Conservation (phyloP, 2,329 filamentous ascomycete species). For the Penicillium sp. region DNA sequence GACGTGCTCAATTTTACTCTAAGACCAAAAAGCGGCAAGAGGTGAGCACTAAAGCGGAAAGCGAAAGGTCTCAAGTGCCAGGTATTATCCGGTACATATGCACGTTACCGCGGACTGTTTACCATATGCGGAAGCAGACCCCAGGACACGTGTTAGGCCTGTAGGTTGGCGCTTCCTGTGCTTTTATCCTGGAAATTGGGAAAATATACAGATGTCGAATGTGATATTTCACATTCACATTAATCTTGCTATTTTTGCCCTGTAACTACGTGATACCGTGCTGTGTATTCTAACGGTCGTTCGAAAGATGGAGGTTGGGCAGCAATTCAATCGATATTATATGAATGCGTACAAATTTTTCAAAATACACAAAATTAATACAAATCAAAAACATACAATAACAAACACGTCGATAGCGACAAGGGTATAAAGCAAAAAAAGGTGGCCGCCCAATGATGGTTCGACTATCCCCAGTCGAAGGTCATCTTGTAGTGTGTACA, state of each 20-base stretch:
- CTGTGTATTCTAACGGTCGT: background rate
- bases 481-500: conserved; percentile 1
- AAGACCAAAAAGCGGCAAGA: no score
- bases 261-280: background rate
- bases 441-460: conserved; percentile 2
- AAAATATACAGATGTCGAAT: background rate
- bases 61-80: no score
- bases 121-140: background rate
- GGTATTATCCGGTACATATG: no score
- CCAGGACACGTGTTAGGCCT: conserved; percentile 5
- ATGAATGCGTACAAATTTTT: background rate
- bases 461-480: background rate
- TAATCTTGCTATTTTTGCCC: background rate
- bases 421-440: conserved; percentile 9
- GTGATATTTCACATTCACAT: background rate
- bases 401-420: background rate
- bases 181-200: background rate
- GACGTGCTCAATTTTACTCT: no score
- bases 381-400: background rate
- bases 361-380: background rate
- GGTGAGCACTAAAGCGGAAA: no score
- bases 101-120: background rate
- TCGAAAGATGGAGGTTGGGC: background rate
- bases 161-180: background rate
- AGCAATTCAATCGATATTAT: background rate